These are phyloP conservation scores for Schizosaccharomyces octosporus DNA, from an alignment of 805 yeast species.

Conservation along the genomic window DNA sequence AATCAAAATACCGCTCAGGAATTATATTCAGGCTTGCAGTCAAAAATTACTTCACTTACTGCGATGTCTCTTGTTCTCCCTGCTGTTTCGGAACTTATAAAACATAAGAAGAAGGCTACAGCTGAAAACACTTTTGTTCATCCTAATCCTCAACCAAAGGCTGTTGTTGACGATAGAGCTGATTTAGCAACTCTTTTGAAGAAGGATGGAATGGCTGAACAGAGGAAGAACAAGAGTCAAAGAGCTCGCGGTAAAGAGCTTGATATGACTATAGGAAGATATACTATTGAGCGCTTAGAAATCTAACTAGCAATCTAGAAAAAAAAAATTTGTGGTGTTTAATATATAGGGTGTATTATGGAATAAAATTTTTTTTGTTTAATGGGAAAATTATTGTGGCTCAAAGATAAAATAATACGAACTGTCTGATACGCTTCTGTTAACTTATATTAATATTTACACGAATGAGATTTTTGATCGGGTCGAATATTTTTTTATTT, in stretches of 20 bases:
- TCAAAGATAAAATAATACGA: too few species aligned
- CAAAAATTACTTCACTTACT: background rate
- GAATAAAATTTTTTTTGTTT: background rate
- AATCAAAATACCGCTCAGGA: background rate
- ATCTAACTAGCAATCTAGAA: background rate
- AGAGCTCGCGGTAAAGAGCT: background rate
- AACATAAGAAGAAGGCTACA: background rate
- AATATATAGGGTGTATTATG: background rate
- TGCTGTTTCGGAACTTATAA: background rate
- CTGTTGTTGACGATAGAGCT: background rate
- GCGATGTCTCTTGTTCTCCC: background rate
- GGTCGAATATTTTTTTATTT: too few species aligned
- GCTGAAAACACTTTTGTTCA: background rate
- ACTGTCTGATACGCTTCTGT: too few species aligned
- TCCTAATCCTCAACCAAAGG: slow-evolving; percentile 1
- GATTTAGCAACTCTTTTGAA: background rate
- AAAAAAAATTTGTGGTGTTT: background rate
- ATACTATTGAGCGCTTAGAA: background rate
- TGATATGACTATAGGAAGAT: background rate
- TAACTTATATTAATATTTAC: too few species aligned
- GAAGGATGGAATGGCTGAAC: background rate
- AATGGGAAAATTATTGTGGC: too few species aligned
- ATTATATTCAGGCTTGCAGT: background rate
- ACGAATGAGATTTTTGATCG: too few species aligned
- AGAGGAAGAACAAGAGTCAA: background rate